These are phyloP conservation scores for Cadophora malorum DNA, from an alignment of 2,329 filamentous ascomycete genomes.

Conservation along the genomic window DNA sequence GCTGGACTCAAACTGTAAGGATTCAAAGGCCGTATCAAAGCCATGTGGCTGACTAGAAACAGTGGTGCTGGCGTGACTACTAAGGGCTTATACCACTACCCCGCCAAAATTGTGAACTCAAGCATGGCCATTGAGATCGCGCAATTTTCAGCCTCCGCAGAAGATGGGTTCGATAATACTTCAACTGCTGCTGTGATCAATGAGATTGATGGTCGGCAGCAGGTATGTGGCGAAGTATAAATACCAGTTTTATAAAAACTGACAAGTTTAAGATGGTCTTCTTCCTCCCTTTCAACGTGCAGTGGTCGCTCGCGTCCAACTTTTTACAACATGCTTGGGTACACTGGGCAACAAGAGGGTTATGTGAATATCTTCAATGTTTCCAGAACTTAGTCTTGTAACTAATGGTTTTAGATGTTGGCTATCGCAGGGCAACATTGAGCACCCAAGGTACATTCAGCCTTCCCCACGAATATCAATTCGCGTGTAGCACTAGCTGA, in stretches of 20 bases:
- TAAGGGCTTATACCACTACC: conserved; percentile 63
- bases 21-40: not conserved
- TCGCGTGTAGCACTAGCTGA: conserved; percentile 22
- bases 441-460: conserved; percentile 37
- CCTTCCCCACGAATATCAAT: not conserved
- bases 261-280: conserved; percentile 56
- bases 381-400: not conserved
- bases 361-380: conserved; percentile 45
- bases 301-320: conserved; percentile 57
- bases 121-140: conserved; percentile 61
- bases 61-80: conserved; percentile 56
- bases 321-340: conserved; percentile 68
- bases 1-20: conserved; percentile 55
- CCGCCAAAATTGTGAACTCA: conserved; percentile 59
- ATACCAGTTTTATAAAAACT: not conserved
- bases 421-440: conserved; percentile 39
- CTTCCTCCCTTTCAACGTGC: conserved; percentile 58
- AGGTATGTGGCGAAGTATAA: conserved; percentile 43
- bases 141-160: conserved; percentile 54
- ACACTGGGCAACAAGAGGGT: conserved; percentile 64
- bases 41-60: not conserved
- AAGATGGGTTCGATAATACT: conserved; percentile 43
- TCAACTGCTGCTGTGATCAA: conserved; percentile 66
- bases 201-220: conserved; percentile 60
- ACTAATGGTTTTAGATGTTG: conserved; percentile 35